A percentile compares a stretch with the other conserved stretches of the same genome.
Conservation (phyloP, 2,329 filamentous ascomycete genomes). For the Colletotrichum chlorophyti region DNA sequence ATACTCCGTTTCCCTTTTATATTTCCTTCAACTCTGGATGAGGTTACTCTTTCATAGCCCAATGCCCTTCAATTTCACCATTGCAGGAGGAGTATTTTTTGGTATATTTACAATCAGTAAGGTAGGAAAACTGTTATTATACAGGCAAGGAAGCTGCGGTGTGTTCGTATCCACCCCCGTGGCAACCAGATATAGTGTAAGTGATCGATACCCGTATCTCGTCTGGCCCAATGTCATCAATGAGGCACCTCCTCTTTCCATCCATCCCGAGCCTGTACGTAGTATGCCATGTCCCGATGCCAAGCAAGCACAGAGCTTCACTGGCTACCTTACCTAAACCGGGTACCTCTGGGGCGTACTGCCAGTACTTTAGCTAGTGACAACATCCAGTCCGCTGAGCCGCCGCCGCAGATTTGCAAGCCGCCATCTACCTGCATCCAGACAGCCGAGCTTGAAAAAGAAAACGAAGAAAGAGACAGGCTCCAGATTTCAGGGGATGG, state of each 20-base stretch:
- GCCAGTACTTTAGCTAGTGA: slow-evolving; percentile 12
- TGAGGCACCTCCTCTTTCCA: too few relatives aligned
- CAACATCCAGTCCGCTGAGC: slow-evolving; percentile 21
- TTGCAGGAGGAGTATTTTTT: too few relatives aligned
- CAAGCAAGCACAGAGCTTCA: slow-evolving; percentile 10
- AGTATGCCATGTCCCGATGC: slow-evolving; percentile 18
- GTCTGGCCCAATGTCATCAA: neutral
- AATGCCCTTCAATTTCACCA: too few relatives aligned
- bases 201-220: neutral
- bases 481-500: slow-evolving; percentile 12
- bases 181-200: neutral
- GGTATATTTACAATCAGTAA: too few relatives aligned
- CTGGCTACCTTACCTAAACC: neutral
- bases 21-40: too few relatives aligned
- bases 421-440: slow-evolving; percentile 23
- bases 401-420: slow-evolving; percentile 22
- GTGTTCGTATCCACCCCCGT: too few relatives aligned
- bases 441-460: slow-evolving; percentile 28
- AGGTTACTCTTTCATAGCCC: too few relatives aligned
- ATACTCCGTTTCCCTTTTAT: too few relatives aligned
- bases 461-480: slow-evolving; percentile 12
- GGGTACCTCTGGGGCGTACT: slow-evolving; percentile 1
- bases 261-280: slow-evolving; percentile 14
- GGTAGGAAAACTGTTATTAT: too few relatives aligned
- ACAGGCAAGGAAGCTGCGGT: too few relatives aligned